A percentile compares a stretch with the other conserved stretches of the same genome.
These are phyloP conservation scores for Lasiodiplodia citricola DNA, from an alignment of 2,329 filamentous ascomycete species.

Conservation along the genomic window DNA sequence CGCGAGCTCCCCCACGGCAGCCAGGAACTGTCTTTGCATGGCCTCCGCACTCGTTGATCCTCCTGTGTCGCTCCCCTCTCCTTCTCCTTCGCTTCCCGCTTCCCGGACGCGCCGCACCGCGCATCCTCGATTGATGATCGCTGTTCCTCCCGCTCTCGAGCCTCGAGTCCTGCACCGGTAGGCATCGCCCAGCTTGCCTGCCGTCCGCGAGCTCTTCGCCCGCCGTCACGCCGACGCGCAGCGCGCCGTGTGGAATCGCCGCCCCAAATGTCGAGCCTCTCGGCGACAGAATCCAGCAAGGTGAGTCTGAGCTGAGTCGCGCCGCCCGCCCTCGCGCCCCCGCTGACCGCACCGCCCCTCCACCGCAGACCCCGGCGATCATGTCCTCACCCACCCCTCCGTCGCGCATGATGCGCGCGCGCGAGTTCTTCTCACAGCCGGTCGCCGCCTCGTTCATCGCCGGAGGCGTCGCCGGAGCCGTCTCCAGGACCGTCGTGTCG, in stretches of 20 bases:
- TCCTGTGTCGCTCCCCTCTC: constrained; percentile 7
- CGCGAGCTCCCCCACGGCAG: constrained; percentile 12
- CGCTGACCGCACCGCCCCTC: constrained; percentile 22
- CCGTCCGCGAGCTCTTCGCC: background rate
- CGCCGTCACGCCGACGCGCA: background rate
- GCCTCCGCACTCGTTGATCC: constrained; percentile 24
- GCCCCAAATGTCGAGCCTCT: constrained; percentile 26
- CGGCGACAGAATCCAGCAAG: constrained; percentile 19
- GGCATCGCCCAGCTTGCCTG: background rate
- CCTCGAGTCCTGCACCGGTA: constrained; percentile 7
- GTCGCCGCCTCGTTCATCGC: constrained; percentile 91
- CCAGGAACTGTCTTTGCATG: constrained; percentile 18
- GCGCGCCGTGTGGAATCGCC: background rate
- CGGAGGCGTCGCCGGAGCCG: constrained; percentile 90
- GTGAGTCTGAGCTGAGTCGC: constrained; percentile 21
- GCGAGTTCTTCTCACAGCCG: constrained; percentile 70
- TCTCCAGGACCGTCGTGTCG: constrained; percentile 97
- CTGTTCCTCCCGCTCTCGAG: background rate
- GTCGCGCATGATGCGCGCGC: constrained; percentile 29
- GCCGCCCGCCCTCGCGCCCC: background rate
- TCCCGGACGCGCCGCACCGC: background rate
- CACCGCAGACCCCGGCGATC: constrained; percentile 22
- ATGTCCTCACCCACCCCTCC: constrained; percentile 27
- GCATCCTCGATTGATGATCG: constrained; percentile 17
- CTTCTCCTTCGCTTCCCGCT: background rate